Conservation (phyloP, 352 stramenopile genomes). For the Phytophthora aleatoria region DNA sequence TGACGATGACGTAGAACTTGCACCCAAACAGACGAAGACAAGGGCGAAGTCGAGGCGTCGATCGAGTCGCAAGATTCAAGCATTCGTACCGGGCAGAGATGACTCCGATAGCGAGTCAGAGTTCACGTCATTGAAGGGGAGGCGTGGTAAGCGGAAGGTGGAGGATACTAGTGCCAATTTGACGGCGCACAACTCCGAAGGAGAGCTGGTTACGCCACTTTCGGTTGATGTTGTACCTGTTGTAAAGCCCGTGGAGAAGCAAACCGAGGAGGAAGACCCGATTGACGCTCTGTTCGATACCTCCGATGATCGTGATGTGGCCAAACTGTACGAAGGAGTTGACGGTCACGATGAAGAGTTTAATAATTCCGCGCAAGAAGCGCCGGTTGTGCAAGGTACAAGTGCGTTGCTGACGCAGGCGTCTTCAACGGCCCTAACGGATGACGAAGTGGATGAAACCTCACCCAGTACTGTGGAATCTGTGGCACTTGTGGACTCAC, state of each 20-base stretch:
- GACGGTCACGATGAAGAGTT: not conserved
- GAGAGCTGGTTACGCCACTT: not conserved
- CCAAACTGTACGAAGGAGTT: constrained; percentile 27
- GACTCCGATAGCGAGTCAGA: constrained; percentile 24
- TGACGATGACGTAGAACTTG: constrained; percentile 17
- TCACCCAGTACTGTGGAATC: constrained; percentile 3
- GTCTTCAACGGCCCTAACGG: constrained; percentile 10
- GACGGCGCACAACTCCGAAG: constrained; percentile 1
- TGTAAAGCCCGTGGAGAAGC: constrained; percentile 3
- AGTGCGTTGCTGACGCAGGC: constrained; percentile 4
- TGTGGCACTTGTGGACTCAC: constrained; percentile 2
- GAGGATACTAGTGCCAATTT: constrained; percentile 5
- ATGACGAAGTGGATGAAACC: constrained; percentile 8
- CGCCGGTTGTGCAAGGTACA: not conserved
- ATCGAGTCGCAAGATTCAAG: constrained; percentile 28
- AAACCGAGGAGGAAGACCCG: constrained; percentile 40
- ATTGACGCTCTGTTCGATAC: constrained; percentile 78
- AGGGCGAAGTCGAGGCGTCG: constrained; percentile 15
- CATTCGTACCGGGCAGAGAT: constrained; percentile 2
- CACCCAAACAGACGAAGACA: constrained; percentile 10
- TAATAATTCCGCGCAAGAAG: not conserved
- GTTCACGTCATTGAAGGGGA: constrained; percentile 24
- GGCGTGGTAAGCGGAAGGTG: constrained; percentile 19
- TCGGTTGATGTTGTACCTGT: constrained; percentile 19
- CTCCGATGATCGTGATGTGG: constrained; percentile 53